Percentiles rank a stretch among this genome's conserved stretches.
phyloP scores from a whole-genome alignment of 768 basidiomycete species.

The Clitopilus hobsonii region DNA sequence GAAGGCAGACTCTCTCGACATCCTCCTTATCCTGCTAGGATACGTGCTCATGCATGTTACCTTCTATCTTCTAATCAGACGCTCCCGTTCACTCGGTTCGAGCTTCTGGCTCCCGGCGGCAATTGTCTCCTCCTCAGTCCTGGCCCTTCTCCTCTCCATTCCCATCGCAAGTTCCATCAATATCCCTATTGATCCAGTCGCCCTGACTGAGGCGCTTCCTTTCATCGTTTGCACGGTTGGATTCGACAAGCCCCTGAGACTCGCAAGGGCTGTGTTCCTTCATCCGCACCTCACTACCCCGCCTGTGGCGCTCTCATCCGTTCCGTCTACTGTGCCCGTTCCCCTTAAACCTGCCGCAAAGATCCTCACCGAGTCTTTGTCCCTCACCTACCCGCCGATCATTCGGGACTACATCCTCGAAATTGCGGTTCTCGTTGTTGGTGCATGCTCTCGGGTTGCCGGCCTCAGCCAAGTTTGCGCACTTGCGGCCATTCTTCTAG shows the following conservation, averaged over 20 bases:
- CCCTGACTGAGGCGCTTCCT: slow-evolving; percentile 91
- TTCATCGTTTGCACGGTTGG: slow-evolving; percentile 98
- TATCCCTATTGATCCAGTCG: slow-evolving; percentile 90
- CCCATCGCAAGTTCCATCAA: slow-evolving; percentile 67
- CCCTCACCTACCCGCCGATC: slow-evolving; percentile 74
- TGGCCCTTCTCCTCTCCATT: slow-evolving; percentile 82
- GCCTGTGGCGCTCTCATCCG: slow-evolving; percentile 18
- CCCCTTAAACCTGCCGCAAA: slow-evolving; percentile 71
- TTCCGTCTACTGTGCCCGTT: slow-evolving; percentile 25
- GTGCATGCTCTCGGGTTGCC: slow-evolving; percentile 81
- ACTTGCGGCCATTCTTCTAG: slow-evolving; percentile 83
- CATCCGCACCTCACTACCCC: slow-evolving; percentile 62
- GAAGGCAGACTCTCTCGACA: slow-evolving; percentile 95
- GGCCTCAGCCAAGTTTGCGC: slow-evolving; percentile 94
- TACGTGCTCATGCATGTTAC: slow-evolving; percentile 96
- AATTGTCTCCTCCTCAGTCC: slow-evolving; percentile 74
- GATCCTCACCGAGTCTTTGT: slow-evolving; percentile 81
- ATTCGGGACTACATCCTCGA: slow-evolving; percentile 93
- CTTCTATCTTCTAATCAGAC: slow-evolving; percentile 86
- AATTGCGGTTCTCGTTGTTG: slow-evolving; percentile 82
- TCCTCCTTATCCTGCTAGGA: slow-evolving; percentile 88
- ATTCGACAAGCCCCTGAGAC: slow-evolving; percentile 94
- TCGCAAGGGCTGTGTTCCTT: slow-evolving; percentile 85
- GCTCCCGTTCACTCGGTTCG: slow-evolving; percentile 80
- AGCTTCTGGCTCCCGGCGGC: slow-evolving; percentile 56